These are phyloP conservation scores for Quercus phellos DNA, from an alignment of 331 rosid genomes.

Conservation along the genomic window DNA sequence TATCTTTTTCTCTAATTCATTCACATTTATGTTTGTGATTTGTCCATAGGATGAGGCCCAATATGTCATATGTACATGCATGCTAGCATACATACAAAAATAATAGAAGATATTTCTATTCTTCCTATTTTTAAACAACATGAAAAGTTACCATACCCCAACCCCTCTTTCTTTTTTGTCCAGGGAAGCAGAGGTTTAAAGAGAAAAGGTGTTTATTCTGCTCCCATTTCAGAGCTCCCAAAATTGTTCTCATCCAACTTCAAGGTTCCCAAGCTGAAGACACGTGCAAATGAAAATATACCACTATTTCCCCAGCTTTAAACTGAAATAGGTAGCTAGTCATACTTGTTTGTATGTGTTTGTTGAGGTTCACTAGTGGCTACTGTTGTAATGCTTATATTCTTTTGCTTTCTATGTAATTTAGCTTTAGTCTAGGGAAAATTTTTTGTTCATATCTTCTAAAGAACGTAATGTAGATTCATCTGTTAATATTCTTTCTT, in stretches of 20 bases:
- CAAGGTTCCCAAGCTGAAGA: slow-evolving; percentile 81
- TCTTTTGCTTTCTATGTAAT: slow-evolving; percentile 4
- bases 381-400: neutral
- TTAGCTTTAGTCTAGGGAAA: neutral
- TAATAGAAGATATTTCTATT: neutral
- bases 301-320: neutral
- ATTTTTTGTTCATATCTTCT: neutral
- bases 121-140: neutral
- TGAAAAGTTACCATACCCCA: neutral
- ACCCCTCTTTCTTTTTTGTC: slow-evolving; percentile 15
- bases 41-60: neutral
- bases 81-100: neutral
- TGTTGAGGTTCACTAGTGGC: neutral
- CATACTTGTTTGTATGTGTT: neutral
- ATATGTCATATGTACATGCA: neutral
- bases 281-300: slow-evolving; percentile 4
- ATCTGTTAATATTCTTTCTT: neutral
- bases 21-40: neutral
- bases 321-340: neutral
- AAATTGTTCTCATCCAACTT: slow-evolving; percentile 65
- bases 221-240: slow-evolving; percentile 32
- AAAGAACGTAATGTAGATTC: neutral
- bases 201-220: slow-evolving; percentile 44
- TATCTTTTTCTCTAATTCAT: too few relatives aligned
- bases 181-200: slow-evolving; percentile 48